Base-by-base conservation (phyloP, 768 basidiomycete species). In the Termitomyces sp. region DNA sequence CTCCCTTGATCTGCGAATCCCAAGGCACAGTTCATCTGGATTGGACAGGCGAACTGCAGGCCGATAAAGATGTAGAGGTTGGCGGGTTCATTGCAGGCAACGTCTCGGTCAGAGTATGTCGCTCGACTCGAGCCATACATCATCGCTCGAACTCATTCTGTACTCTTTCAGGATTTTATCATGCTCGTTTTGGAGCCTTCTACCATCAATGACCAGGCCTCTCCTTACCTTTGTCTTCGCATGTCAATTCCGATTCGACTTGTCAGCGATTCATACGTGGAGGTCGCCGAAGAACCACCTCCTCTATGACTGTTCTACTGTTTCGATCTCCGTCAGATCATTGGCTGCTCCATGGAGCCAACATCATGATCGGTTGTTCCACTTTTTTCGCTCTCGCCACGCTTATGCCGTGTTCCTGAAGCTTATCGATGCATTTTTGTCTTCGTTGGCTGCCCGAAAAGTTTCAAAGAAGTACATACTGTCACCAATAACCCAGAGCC, bases 21-120 rank as follows among this genome's bases (percentile, higher is more conserved):
- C 59, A 26, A 58, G 60, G 55, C 60, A 64, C 12, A 69, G 68
- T 46, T 33, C 72, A 78, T 59, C 69, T 87, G 4, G 85, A 87
- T 62, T 89, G 85, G 79, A 81, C 81, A 60, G 87, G 86, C 10
- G 77, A 81, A 57, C 58, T 87, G 15, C 66, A 64, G 36, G 71
- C 73, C 45, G 61, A 67, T n/a, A 63, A 72, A 22, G 69, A 77
- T 44, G 67, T 79, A 41, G 68, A 67, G 0, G 71, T 72, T 42
- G 78, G 80, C 28, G 71, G 79, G 5, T 87, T 87, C 68, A 64
- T 57, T 31, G 74, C 77, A 3, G 75, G 68, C n/a, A 73, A 75
- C 37, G 66, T 84, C 4, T 60, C 70, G 8, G 73, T 79, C 42
- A 77, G 77, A 68, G 79, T 77, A 57, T 64, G 72, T 52, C 48